Percentiles rank a stretch among this genome's conserved stretches.
Evolutionary conservation across 1,139 yeast genomes (phyloP).

Genomic region (Scheffersomyces parashehatae): DNA sequence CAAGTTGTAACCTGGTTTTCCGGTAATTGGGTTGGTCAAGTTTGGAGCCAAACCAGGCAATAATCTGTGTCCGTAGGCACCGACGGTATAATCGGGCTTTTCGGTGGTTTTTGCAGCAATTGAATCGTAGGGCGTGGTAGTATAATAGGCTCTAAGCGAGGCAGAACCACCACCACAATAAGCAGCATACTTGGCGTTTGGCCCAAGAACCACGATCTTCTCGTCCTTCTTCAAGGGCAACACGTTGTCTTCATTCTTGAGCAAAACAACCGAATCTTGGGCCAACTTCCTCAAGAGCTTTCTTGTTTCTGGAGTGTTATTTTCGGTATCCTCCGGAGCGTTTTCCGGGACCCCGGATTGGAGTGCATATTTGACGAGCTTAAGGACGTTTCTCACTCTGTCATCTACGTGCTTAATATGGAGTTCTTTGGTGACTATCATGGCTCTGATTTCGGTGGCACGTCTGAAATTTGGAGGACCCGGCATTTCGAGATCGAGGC

Average conservation of each 20-base stretch:
- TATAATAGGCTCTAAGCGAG: constrained; percentile 10
- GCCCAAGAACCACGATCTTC: constrained; percentile 11
- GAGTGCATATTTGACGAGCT: constrained; percentile 10
- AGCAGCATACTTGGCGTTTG: constrained; percentile 15
- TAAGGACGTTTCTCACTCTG: constrained; percentile 11
- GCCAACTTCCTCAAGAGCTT: background rate
- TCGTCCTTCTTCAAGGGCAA: constrained; percentile 11
- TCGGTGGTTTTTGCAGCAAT: constrained; percentile 12
- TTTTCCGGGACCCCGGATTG: constrained; percentile 9
- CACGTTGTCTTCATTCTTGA: constrained; percentile 11
- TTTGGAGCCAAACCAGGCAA: constrained; percentile 31
- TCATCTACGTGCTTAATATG: constrained; percentile 10
- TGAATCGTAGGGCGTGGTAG: constrained; percentile 14
- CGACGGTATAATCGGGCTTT: constrained; percentile 26
- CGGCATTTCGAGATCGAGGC: constrained; percentile 16
- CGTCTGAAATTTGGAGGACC: constrained; percentile 12
- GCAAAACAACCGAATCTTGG: constrained; percentile 1
- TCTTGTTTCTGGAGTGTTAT: background rate
- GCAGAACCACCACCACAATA: constrained; percentile 10
- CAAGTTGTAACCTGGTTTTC: constrained; percentile 47
- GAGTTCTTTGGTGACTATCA: constrained; percentile 8
- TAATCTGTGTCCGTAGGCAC: constrained; percentile 43
- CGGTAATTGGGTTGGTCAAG: background rate
- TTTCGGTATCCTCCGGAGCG: constrained; percentile 6
- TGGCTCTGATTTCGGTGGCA: constrained; percentile 5